Conservation (phyloP, 1,284 basidiomycete genomes). For the Sphaerobolus stellatus region DNA sequence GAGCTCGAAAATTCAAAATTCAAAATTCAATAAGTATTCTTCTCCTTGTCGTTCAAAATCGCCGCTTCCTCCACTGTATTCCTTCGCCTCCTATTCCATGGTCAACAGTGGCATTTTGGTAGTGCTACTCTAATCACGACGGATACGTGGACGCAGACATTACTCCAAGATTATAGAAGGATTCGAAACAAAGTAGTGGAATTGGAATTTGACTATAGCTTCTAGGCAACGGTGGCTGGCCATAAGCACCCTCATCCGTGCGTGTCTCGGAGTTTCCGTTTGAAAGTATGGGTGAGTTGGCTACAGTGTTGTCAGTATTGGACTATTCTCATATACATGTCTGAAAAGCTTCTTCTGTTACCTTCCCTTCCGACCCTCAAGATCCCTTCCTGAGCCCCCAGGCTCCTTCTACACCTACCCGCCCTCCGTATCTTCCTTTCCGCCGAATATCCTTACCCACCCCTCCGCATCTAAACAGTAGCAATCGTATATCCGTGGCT, state of each 20-base stretch:
- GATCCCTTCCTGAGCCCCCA: constrained; percentile 1
- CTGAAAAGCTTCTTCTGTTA: constrained; percentile 14
- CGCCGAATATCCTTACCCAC: constrained; percentile 74
- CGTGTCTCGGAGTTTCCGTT: background rate
- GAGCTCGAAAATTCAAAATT: no score
- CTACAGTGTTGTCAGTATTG: background rate
- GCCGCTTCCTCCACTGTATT: no score
- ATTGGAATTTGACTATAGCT: background rate
- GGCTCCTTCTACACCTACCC: constrained; percentile 13
- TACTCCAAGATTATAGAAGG: no score
- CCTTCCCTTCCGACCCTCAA: constrained; percentile 6
- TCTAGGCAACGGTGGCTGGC: background rate
- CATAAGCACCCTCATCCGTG: no score
- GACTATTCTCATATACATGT: no score
- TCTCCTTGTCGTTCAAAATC: no score
- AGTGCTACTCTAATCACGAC: no score
- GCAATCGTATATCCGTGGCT: constrained; percentile 61
- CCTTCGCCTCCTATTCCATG: no score
- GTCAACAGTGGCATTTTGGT: no score
- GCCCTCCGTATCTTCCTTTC: constrained; percentile 59
- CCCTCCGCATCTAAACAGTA: constrained; percentile 34
- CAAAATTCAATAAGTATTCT: no score
- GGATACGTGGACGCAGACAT: no score
- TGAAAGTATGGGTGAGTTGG: background rate
- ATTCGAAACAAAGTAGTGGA: no score